Conservation (phyloP, 345 rosid species). For the Corchorus olitorius region DNA sequence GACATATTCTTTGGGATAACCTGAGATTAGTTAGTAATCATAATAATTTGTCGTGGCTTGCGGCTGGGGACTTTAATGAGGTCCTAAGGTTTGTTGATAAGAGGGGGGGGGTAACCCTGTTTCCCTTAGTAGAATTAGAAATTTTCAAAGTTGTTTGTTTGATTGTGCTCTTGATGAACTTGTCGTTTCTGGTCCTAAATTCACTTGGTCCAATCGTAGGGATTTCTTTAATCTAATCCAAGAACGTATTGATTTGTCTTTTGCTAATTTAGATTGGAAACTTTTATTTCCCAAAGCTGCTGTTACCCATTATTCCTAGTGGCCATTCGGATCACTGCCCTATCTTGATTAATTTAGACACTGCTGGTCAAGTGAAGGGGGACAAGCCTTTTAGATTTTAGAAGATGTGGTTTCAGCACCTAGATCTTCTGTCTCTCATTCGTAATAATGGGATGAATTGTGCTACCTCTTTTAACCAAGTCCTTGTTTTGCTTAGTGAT, state of each 20-base stretch:
- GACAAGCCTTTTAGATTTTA: too few relatives aligned
- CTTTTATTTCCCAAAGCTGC: background rate
- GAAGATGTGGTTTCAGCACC: background rate
- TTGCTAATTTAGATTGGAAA: background rate
- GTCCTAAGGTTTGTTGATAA: too few relatives aligned
- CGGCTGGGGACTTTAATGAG: too few relatives aligned
- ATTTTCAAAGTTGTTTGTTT: too few relatives aligned
- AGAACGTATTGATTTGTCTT: background rate
- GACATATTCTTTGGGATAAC: too few relatives aligned
- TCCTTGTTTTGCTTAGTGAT: too few relatives aligned
- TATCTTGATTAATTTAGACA: background rate
- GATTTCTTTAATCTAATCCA: background rate
- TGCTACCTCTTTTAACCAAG: background rate
- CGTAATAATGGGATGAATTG: background rate
- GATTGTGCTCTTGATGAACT: background rate
- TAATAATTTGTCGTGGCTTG: too few relatives aligned
- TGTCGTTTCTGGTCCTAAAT: background rate
- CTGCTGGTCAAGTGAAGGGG: background rate
- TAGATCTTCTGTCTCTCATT: background rate
- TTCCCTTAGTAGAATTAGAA: too few relatives aligned
- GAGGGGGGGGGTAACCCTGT: too few relatives aligned
- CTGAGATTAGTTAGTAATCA: too few relatives aligned
- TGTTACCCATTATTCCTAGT: background rate
- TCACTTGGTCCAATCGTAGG: background rate
- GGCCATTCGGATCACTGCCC: background rate